Evolutionary conservation across 495 filamentous ascomycete species (phyloP).

Genomic region (Aspergillus bridgeri): DNA sequence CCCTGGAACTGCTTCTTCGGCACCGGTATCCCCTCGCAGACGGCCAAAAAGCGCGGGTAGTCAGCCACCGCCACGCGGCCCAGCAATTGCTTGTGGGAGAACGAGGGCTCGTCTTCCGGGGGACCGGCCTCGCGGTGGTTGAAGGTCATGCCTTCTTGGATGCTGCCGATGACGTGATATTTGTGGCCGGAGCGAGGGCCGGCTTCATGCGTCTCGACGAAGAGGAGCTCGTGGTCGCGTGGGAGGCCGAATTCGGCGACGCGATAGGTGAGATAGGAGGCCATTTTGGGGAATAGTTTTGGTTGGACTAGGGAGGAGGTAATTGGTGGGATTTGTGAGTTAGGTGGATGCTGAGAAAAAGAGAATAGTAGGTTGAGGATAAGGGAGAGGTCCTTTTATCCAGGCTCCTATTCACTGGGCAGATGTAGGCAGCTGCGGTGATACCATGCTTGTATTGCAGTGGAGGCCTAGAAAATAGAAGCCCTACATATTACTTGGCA

Average conservation of each 20-base stretch:
- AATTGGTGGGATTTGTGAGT: neutral
- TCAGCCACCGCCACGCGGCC: constrained; percentile 14
- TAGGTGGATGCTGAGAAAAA: neutral
- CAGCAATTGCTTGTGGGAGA: constrained; percentile 11
- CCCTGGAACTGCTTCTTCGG: constrained; percentile 25
- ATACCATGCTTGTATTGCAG: too few species aligned
- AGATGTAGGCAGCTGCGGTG: too few species aligned
- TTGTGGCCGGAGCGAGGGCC: constrained; percentile 15
- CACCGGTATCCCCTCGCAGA: constrained; percentile 15
- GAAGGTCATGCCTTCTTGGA: constrained; percentile 24
- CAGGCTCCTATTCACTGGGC: too few species aligned
- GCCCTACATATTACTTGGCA: too few species aligned
- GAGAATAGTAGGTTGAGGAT: neutral
- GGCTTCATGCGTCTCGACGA: constrained; percentile 21
- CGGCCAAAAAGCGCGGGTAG: constrained; percentile 6
- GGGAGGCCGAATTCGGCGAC: constrained; percentile 12
- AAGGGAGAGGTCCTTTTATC: neutral
- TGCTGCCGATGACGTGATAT: constrained; percentile 23
- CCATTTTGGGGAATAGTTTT: neutral
- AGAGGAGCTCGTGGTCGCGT: constrained; percentile 19
- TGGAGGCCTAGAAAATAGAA: too few species aligned
- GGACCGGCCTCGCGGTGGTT: constrained; percentile 8
- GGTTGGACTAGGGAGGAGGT: neutral
- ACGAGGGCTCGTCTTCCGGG: constrained; percentile 19
- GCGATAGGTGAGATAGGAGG: constrained; percentile 4